Conservation (phyloP, 805 yeast species). For the Ogataea pignaliae region DNA sequence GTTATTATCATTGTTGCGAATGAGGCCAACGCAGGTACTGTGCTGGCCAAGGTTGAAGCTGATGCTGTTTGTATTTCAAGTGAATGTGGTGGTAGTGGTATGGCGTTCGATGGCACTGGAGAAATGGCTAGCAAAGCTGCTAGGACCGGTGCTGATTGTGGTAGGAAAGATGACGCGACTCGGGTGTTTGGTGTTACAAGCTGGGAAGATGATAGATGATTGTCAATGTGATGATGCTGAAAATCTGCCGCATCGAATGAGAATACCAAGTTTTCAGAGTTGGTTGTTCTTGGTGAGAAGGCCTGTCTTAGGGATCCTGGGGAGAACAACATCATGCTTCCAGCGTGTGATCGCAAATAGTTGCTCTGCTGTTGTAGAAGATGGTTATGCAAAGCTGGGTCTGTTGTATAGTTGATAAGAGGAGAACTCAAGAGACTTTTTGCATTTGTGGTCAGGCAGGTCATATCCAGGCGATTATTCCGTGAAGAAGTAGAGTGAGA, state of each 20-base stretch:
- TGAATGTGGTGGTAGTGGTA: slow-evolving; percentile 4
- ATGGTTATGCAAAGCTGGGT: not conserved
- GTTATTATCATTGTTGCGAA: no score
- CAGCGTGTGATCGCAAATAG: not conserved
- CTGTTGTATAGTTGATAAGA: not conserved
- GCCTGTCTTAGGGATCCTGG: not conserved
- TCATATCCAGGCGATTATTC: no score
- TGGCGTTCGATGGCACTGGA: slow-evolving; percentile 24
- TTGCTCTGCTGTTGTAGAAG: not conserved
- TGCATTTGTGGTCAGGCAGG: no score
- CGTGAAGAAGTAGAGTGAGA: no score
- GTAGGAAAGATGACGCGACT: not conserved
- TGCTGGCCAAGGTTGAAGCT: no score
- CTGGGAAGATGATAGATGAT: not conserved
- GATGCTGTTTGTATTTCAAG: no score
- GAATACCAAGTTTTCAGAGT: slow-evolving; percentile 7
- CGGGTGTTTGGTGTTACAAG: not conserved
- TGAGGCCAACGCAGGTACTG: no score
- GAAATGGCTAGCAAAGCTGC: slow-evolving; percentile 29
- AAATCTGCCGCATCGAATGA: slow-evolving; percentile 2
- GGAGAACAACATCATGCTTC: not conserved
- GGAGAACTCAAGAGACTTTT: not conserved
- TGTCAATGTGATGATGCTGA: not conserved
- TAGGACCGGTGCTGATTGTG: slow-evolving; percentile 25
- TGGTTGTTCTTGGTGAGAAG: slow-evolving; percentile 2